phyloP scores from a whole-genome alignment of 2,329 filamentous ascomycete genomes.

The Ascochyta lentis region DNA sequence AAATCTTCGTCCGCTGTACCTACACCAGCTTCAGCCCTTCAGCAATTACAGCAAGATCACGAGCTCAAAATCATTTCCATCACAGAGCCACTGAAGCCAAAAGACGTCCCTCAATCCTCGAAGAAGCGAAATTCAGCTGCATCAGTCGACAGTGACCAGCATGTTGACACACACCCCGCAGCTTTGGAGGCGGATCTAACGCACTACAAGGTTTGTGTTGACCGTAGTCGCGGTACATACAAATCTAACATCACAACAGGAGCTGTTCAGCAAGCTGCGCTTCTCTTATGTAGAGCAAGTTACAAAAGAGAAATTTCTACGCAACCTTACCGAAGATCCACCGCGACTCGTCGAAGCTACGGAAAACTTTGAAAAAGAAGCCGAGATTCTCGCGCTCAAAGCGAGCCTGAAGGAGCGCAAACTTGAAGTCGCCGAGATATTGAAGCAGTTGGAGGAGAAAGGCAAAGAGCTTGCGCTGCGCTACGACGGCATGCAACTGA shows the following conservation, averaged over 20 bases:
- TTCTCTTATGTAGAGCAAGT: constrained; percentile 99
- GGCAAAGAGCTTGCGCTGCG: constrained; percentile 66
- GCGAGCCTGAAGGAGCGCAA: constrained; percentile 80
- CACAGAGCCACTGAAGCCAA: constrained; percentile 73
- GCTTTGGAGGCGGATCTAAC: constrained; percentile 81
- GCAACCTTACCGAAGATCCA: constrained; percentile 87
- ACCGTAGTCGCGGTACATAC: background rate
- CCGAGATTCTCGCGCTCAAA: constrained; percentile 73
- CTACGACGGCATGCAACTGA: constrained; percentile 62
- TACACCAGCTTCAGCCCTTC: constrained; percentile 50
- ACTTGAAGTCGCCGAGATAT: constrained; percentile 75
- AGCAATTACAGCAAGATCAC: constrained; percentile 65
- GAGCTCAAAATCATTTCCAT: constrained; percentile 75
- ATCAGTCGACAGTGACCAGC: constrained; percentile 73
- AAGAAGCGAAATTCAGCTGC: constrained; percentile 59
- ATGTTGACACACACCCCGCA: constrained; percentile 69
- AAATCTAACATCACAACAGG: constrained; percentile 53
- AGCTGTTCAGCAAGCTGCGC: constrained; percentile 93
- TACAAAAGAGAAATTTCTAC: constrained; percentile 97
- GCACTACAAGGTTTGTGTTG: constrained; percentile 73
- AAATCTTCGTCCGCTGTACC: constrained; percentile 29
- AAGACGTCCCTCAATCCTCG: constrained; percentile 50
- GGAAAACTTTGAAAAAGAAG: constrained; percentile 68
- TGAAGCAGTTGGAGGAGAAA: constrained; percentile 72
- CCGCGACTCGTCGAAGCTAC: constrained; percentile 81